Conservation (phyloP, 2,329 filamentous ascomycete species). For the Aspergillus pseudoglaucus region DNA sequence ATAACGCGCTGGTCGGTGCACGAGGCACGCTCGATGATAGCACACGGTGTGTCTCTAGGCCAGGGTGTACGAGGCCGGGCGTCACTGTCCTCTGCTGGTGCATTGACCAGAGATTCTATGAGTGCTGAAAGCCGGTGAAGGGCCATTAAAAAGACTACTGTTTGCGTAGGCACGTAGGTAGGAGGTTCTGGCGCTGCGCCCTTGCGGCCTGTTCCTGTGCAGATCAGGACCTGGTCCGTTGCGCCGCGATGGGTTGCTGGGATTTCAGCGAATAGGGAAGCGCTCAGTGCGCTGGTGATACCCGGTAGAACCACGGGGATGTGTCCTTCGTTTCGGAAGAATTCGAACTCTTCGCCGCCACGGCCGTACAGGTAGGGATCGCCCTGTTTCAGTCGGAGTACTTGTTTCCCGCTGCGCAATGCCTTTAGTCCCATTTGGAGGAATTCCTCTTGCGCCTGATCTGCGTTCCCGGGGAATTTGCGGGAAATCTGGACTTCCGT, state of each 20-base stretch:
- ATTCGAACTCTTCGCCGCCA: slow-evolving; percentile 85
- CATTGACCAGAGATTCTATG: slow-evolving; percentile 59
- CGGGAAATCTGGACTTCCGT: slow-evolving; percentile 87
- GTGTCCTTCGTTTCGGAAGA: slow-evolving; percentile 68
- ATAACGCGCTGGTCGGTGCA: slow-evolving; percentile 94
- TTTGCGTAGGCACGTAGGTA: slow-evolving; percentile 66
- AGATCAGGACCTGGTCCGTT: slow-evolving; percentile 89
- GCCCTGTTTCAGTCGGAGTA: slow-evolving; percentile 88
- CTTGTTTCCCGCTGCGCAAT: slow-evolving; percentile 63
- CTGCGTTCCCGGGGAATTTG: slow-evolving; percentile 96
- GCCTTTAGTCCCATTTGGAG: slow-evolving; percentile 69
- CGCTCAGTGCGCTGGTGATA: slow-evolving; percentile 80
- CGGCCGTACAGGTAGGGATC: slow-evolving; percentile 95
- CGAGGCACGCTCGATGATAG: slow-evolving; percentile 86
- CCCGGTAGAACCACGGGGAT: slow-evolving; percentile 73
- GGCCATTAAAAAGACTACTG: slow-evolving; percentile 92
- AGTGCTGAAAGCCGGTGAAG: slow-evolving; percentile 75
- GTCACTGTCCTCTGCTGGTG: slow-evolving; percentile 20
- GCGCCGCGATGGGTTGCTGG: slow-evolving; percentile 84
- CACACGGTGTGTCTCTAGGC: slow-evolving; percentile 75
- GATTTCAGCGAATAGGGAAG: slow-evolving; percentile 80
- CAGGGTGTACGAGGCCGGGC: slow-evolving; percentile 42
- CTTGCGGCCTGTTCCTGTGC: slow-evolving; percentile 90
- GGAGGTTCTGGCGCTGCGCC: slow-evolving; percentile 77
- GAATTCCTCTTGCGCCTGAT: slow-evolving; percentile 85